Evolutionary conservation across 805 yeast species (phyloP).

Genomic region (Suhomyces vadensis): DNA sequence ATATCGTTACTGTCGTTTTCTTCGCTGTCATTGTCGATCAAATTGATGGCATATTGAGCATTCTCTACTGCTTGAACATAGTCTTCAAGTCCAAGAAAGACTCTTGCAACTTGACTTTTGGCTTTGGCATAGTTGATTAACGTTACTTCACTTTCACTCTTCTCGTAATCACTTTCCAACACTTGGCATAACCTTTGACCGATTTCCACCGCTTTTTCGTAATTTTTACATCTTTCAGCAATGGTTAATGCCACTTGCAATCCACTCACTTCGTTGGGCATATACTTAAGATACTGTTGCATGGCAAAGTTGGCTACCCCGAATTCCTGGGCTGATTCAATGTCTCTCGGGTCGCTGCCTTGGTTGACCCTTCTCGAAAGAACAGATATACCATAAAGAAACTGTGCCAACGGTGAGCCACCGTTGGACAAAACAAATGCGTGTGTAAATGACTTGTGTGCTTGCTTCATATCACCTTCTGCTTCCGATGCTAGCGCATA

Average conservation of each 20-base stretch:
- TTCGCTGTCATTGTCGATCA: constrained; percentile 46
- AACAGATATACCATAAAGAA: constrained; percentile 67
- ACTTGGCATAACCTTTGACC: constrained; percentile 48
- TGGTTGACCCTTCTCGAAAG: constrained; percentile 46
- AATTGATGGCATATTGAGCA: constrained; percentile 56
- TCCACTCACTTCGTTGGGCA: constrained; percentile 60
- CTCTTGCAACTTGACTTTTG: constrained; percentile 71
- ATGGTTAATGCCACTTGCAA: constrained; percentile 54
- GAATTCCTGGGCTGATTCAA: constrained; percentile 62
- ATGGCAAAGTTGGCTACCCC: constrained; percentile 69
- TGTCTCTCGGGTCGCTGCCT: constrained; percentile 51
- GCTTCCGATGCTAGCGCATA: constrained; percentile 66
- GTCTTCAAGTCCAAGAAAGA: constrained; percentile 59
- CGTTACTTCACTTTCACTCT: constrained; percentile 47
- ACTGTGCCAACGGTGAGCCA: constrained; percentile 62
- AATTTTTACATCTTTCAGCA: constrained; percentile 71
- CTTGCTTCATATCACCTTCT: constrained; percentile 48
- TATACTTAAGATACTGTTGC: constrained; percentile 59
- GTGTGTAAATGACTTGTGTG: constrained; percentile 68
- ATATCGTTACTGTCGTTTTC: constrained; percentile 27
- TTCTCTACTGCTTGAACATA: constrained; percentile 61
- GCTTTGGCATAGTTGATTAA: constrained; percentile 56
- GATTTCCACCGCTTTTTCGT: constrained; percentile 50
- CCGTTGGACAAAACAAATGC: constrained; percentile 80
- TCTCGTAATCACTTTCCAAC: constrained; percentile 59